Base-by-base conservation (phyloP, 805 yeast genomes). In the Metschnikowia dekortorum region DNA sequence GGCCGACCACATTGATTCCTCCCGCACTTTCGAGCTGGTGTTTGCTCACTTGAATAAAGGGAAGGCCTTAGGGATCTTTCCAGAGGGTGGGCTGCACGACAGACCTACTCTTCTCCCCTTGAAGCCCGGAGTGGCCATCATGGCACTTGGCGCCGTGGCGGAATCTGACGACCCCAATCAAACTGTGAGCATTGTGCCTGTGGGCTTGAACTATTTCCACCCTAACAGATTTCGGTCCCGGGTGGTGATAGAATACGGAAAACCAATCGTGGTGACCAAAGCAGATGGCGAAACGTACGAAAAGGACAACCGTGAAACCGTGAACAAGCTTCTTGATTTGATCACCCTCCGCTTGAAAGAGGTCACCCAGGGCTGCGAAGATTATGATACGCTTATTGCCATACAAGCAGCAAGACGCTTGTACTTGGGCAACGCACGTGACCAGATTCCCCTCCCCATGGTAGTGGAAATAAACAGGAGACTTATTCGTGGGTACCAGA, bases 81-180 rank as follows among this genome's bases (percentile, higher is more conserved):
- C 76, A 8, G 77, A 73, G 52, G 77, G 77, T 10, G 77, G 77
- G 6, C 69, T 72, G 36, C 76, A 73, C 51, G 77, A 73, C 52
- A 54, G 76, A 31, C 68, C 76, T 2, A 71, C 69, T 43, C 65
- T 73, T 46, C 61, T 72, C 38, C 77, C 77, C 14, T 61, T 73
- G 50, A 73, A 72, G 49, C 75, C 77, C 0, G 77, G 77, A 1
- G 76, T 73, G 26, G 76, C 76, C 3, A 67, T 73, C 14, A 73
- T 73, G 77, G 77, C 76, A 0, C 53, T 73, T 29, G 77, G 77
- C 2, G 71, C 76, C 1, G 66, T 66, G 9, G 68, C 71, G 0
- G 60, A 66, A 39, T 57, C 68, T 4, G 51, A 60, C 6, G 62
- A 57, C 22, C 64, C 62, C 2, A 40, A 55, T 16, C 48, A 47